These are phyloP conservation scores for Coniferiporia weirii DNA, from an alignment of 1,284 basidiomycete species.

Conservation along the genomic window DNA sequence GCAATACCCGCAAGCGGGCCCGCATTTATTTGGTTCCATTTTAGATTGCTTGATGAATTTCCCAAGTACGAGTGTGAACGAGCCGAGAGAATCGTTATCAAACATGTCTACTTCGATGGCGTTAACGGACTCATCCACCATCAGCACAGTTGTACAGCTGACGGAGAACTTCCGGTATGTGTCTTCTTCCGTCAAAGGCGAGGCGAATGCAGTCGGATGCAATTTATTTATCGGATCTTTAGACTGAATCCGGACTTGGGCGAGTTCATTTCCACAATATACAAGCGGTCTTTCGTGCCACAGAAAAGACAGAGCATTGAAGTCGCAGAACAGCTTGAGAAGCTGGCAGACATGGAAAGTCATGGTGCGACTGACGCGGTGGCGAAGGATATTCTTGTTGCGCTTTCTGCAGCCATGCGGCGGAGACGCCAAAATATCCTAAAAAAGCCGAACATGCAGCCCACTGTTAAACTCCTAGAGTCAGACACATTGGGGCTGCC, in stretches of 20 bases:
- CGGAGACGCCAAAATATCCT: slow-evolving; percentile 7
- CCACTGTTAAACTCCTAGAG: background rate
- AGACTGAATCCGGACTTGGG: slow-evolving; percentile 46
- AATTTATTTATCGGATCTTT: background rate
- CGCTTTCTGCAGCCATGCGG: slow-evolving; percentile 18
- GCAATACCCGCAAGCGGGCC: slow-evolving; percentile 37
- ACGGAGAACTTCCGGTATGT: slow-evolving; percentile 43
- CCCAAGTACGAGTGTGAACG: slow-evolving; percentile 21
- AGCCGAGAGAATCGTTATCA: background rate
- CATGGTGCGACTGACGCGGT: slow-evolving; percentile 6
- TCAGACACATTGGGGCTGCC: background rate
- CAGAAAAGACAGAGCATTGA: slow-evolving; percentile 40
- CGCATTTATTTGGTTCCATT: slow-evolving; percentile 42
- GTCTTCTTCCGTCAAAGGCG: background rate
- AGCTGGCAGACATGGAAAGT: slow-evolving; percentile 23
- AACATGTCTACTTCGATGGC: background rate
- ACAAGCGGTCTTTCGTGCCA: slow-evolving; percentile 39
- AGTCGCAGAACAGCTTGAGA: slow-evolving; percentile 33
- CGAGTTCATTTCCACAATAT: slow-evolving; percentile 46
- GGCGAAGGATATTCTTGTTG: slow-evolving; percentile 14
- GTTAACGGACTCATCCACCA: slow-evolving; percentile 1
- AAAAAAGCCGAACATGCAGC: background rate
- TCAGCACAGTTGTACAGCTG: slow-evolving; percentile 39
- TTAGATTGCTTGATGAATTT: slow-evolving; percentile 39
- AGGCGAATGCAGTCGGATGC: no score